These are phyloP conservation scores for Fonsecaea nubica DNA, from an alignment of 2,329 filamentous ascomycete genomes.

Conservation along the genomic window DNA sequence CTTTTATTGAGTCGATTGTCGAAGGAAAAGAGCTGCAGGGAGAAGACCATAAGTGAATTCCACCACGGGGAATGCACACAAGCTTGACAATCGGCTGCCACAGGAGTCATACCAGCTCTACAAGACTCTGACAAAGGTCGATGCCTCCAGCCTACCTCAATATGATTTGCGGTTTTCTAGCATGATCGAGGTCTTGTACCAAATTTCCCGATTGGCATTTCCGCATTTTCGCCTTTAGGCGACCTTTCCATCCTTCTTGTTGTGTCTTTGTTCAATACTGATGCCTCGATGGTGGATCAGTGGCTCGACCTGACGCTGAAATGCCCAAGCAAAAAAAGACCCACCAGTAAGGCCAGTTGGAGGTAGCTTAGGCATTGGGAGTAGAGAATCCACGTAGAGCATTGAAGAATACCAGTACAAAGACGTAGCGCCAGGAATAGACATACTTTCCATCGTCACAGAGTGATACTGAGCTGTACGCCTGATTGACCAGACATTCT, in stretches of 20 bases:
- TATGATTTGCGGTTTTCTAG: slow-evolving; percentile 12
- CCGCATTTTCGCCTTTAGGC: not conserved
- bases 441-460: slow-evolving; percentile 9
- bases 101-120: slow-evolving; percentile 3
- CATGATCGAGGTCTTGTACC: slow-evolving; percentile 12
- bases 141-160: slow-evolving; percentile 8
- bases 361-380: slow-evolving; percentile 3
- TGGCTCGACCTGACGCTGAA: not conserved
- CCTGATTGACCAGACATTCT: not conserved
- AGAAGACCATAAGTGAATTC: not conserved
- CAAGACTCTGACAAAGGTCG: slow-evolving; percentile 3
- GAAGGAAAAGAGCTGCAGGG: not conserved
- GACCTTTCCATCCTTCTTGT: slow-evolving; percentile 14
- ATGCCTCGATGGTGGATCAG: not conserved
- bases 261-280: slow-evolving; percentile 17
- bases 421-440: slow-evolving; percentile 15
- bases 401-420: slow-evolving; percentile 1
- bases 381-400: slow-evolving; percentile 8
- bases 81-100: not conserved
- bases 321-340: slow-evolving; percentile 7
- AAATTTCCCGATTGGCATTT: slow-evolving; percentile 12
- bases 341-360: slow-evolving; percentile 1
- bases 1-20: slow-evolving; percentile 9
- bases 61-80: not conserved
- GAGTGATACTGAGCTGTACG: not conserved